These are phyloP conservation scores for Paraurostyla sp. DNA, from an alignment of 73 alveolate genomes.

Conservation along the genomic window DNA sequence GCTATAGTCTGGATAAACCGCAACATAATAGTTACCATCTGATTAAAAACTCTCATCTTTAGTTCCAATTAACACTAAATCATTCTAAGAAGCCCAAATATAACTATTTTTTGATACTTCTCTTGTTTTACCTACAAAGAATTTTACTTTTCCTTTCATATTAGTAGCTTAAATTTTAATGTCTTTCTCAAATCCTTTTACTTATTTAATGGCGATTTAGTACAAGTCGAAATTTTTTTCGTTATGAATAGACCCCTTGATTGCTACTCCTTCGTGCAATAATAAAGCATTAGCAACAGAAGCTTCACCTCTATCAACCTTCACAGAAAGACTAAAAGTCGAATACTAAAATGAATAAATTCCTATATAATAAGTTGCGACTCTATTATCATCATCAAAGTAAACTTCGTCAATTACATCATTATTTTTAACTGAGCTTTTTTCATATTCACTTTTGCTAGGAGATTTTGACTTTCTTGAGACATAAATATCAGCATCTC, in stretches of 20 bases:
- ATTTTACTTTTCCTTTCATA: not conserved
- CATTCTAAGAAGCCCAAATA: not conserved
- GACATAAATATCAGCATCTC: conserved; percentile 22
- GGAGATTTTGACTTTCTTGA: not conserved
- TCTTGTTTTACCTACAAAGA: not conserved
- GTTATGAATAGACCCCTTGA: no score
- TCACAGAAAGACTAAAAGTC: not conserved
- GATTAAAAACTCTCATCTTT: not conserved
- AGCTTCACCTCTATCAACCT: conserved; percentile 45
- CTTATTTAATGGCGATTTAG: no score
- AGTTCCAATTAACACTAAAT: not conserved
- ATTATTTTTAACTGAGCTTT: conserved; percentile 20
- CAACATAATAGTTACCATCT: not conserved
- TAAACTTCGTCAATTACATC: not conserved
- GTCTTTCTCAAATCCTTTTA: not conserved
- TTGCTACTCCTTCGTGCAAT: no score
- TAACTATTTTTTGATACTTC: not conserved
- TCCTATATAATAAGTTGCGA: not conserved
- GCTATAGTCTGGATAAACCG: conserved; percentile 20
- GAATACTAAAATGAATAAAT: conserved; percentile 14
- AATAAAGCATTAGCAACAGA: no score
- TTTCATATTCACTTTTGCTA: not conserved
- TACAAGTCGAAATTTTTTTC: no score
- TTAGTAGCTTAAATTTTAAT: not conserved
- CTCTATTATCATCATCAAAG: not conserved